Evolutionary conservation across 2,329 filamentous ascomycete genomes (phyloP).

Genomic region (Colletotrichum salicis): DNA sequence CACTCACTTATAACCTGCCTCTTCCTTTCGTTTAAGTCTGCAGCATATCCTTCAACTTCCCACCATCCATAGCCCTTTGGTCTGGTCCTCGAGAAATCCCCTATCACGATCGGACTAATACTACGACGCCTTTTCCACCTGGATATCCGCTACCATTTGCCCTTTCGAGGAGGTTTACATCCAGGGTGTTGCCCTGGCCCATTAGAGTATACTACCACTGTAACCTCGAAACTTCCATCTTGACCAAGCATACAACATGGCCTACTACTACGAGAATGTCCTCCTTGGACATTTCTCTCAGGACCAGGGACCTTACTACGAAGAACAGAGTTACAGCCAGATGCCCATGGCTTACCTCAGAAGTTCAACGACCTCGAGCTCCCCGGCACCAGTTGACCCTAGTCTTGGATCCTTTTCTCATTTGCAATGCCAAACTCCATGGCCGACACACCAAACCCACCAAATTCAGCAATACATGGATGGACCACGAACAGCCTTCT

Average conservation of each 20-base stretch:
- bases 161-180: neutral
- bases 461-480: conserved; percentile 31
- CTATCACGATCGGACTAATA: neutral
- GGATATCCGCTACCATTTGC: neutral
- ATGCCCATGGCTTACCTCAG: conserved; percentile 15
- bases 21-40: neutral
- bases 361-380: neutral
- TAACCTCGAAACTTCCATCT: neutral
- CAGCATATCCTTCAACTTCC: neutral
- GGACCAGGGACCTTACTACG: conserved; percentile 16
- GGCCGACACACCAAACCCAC: conserved; percentile 19
- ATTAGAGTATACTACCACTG: neutral
- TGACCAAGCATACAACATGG: conserved; percentile 4
- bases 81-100: neutral
- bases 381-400: conserved; percentile 22
- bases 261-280: conserved; percentile 6
- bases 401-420: conserved; percentile 14
- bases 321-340: conserved; percentile 18
- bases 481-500: conserved; percentile 33
- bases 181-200: neutral
- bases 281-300: conserved; percentile 3
- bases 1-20: conserved; percentile 9
- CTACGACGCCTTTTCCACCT: neutral
- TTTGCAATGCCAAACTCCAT: conserved; percentile 15
- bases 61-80: neutral